Evolutionary conservation across 345 rosid species (phyloP), one percentile per base, ranked within the genome.

Genomic region (Cochlearia excelsa): DNA sequence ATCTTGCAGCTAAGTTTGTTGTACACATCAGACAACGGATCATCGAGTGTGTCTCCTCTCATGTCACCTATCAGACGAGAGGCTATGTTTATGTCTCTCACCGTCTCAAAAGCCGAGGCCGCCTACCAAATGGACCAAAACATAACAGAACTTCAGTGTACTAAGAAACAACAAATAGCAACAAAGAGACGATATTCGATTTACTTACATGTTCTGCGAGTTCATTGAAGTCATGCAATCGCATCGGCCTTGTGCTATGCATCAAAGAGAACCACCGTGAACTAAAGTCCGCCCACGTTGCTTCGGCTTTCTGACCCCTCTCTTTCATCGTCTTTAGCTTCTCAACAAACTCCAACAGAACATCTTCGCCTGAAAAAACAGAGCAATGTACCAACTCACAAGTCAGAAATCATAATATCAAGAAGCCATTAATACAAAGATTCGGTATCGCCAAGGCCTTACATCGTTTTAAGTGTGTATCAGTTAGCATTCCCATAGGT

Each of bases 211-310:
- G 78, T 61, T 92, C 95, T 2, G 89, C 93, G 8, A 92, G 80
- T 44, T 86, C 88, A 40, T 84, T 75, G 39, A 71, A 62, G 53
- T 92, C 83, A 10, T 78, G 75, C 34, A 86, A 67, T 50, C 86
- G 71, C 76, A 79, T 79, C 0, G 93, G 90, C 63, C 93, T 73
- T 1, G 86, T 75, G 7, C 82, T 80, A 34, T 78, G 95, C 86
- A 84, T 51, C 46, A 86, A 74, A 46, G 80, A 77, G 44, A 81
- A 86, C 96, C 95, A 88, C 60, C 83, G 75, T 34, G 83, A 80
- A 75, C 98, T 83, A 1, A 77, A 85, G 43, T 91, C 95, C 4
- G 84, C 80, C 90, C 88, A 86, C 45, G 78, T 51, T 1, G 84
- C 86, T 41, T 79, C 83, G 0, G 85, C 74, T 69, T 81, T 83